Conservation (phyloP, 2,329 filamentous ascomycete genomes). For the Cadophora gregata region DNA sequence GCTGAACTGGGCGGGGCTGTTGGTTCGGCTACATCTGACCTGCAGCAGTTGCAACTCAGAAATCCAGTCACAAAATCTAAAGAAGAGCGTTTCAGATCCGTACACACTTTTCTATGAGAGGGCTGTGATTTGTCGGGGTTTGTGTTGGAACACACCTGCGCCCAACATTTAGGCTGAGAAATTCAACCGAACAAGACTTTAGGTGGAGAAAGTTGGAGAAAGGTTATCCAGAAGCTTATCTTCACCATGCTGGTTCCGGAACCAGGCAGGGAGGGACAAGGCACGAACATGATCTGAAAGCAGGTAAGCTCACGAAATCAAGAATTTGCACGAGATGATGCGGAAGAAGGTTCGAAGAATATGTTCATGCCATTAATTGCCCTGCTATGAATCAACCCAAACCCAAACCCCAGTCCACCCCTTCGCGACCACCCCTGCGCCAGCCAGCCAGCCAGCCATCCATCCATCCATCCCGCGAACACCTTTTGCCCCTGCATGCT, state of each 20-base stretch:
- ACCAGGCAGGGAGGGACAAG: too few relatives aligned
- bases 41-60: neutral
- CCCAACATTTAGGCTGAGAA: too few relatives aligned
- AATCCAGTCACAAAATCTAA: neutral
- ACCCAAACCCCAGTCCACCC: neutral
- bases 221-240: neutral
- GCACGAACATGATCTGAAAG: too few relatives aligned
- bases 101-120: neutral
- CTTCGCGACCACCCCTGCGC: neutral
- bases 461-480: neutral
- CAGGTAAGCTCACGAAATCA: neutral
- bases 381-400: constrained; percentile 2
- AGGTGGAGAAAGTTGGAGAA: neutral
- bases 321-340: neutral
- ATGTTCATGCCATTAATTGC: constrained; percentile 17
- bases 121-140: neutral
- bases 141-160: neutral
- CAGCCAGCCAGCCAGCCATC: too few relatives aligned
- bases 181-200: too few relatives aligned
- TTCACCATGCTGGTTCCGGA: neutral
- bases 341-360: neutral
- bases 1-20: neutral
- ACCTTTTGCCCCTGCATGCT: neutral
- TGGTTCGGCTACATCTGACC: neutral
- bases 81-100: neutral